Evolutionary conservation across 352 stramenopile genomes (phyloP).

Genomic region (Globisporangium nagaii): DNA sequence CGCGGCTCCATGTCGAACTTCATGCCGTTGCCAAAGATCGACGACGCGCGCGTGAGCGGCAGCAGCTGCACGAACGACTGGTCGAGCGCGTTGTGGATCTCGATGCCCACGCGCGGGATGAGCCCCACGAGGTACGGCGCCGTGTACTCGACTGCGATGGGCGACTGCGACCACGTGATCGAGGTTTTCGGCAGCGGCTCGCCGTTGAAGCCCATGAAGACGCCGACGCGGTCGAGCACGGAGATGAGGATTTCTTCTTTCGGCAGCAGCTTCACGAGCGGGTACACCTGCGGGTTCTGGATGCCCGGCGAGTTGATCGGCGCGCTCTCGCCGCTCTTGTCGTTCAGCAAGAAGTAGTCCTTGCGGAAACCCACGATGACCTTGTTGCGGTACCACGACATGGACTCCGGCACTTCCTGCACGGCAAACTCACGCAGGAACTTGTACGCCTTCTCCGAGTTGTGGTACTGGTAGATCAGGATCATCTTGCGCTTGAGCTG

Average conservation of each 20-base stretch:
- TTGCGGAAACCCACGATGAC: conserved; percentile 73
- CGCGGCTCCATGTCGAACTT: conserved; percentile 88
- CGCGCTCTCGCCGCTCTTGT: conserved; percentile 70
- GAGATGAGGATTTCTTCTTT: conserved; percentile 84
- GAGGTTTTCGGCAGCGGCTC: conserved; percentile 79
- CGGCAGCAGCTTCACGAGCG: conserved; percentile 73
- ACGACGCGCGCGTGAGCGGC: conserved; percentile 47
- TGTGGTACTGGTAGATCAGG: conserved; percentile 81
- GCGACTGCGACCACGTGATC: conserved; percentile 77
- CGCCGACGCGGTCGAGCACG: conserved; percentile 77
- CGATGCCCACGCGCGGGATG: conserved; percentile 68
- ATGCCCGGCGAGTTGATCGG: conserved; percentile 69
- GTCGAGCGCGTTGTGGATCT: conserved; percentile 75
- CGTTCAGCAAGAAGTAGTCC: conserved; percentile 78
- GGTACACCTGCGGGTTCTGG: conserved; percentile 58
- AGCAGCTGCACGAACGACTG: conserved; percentile 75
- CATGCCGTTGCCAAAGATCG: conserved; percentile 88
- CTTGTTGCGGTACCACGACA: conserved; percentile 88
- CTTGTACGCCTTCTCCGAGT: conserved; percentile 70
- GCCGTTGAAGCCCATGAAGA: conserved; percentile 77
- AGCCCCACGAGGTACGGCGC: conserved; percentile 73
- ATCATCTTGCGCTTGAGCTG: conserved; percentile 59
- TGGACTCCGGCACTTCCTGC: conserved; percentile 67
- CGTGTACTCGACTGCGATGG: conserved; percentile 70
- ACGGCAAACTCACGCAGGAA: conserved; percentile 76